Conservation (phyloP, 768 basidiomycete genomes). For the Astraeus odoratus region DNA sequence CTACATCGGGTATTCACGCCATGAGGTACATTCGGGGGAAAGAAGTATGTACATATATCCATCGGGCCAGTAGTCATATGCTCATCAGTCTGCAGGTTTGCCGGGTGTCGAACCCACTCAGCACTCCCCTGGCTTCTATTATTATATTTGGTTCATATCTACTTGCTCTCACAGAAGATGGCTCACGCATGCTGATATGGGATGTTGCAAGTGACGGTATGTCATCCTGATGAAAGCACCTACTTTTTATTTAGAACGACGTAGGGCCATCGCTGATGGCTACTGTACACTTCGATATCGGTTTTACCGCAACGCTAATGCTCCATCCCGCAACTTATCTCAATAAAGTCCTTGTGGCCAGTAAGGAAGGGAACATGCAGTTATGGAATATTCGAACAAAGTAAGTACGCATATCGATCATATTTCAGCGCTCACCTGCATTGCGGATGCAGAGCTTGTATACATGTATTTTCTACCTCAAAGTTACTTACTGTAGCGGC, state of each 20-base stretch:
- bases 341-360: constrained; percentile 88
- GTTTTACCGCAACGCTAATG: constrained; percentile 79
- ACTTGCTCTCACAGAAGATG: constrained; percentile 74
- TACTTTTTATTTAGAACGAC: constrained; percentile 3
- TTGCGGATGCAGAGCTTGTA: constrained; percentile 51
- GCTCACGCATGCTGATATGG: constrained; percentile 74
- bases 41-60: constrained; percentile 45
- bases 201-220: constrained; percentile 54
- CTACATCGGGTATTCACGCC: constrained; percentile 56
- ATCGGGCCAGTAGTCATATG: neutral
- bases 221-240: constrained; percentile 10
- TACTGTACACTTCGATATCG: constrained; percentile 71
- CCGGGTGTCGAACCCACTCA: constrained; percentile 60
- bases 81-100: constrained; percentile 32
- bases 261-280: constrained; percentile 29
- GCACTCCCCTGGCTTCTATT: constrained; percentile 51
- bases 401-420: constrained; percentile 34
- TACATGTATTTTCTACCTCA: constrained; percentile 67
- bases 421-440: neutral
- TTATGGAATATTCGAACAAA: constrained; percentile 91
- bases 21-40: constrained; percentile 86
- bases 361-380: constrained; percentile 74
- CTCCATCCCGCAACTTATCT: constrained; percentile 95
- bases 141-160: constrained; percentile 77
- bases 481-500: constrained; percentile 40